These are phyloP conservation scores for Geranium incanum DNA, from an alignment of 441 rosid genomes.

Conservation along the genomic window DNA sequence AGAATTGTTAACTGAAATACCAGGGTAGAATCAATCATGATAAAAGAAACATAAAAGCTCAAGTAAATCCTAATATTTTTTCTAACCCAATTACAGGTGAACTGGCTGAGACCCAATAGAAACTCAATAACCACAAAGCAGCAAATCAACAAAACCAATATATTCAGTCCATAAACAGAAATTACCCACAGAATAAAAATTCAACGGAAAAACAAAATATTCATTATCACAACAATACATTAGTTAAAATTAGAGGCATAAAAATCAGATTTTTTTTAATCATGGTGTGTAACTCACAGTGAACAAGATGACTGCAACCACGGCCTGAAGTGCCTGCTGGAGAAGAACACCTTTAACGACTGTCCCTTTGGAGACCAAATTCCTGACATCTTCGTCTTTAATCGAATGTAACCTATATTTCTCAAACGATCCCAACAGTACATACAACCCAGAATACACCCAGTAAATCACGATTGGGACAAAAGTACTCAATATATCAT, in stretches of 20 bases:
- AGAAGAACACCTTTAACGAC: conserved; percentile 76
- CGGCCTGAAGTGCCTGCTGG: conserved; percentile 68
- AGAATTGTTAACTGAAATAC: neutral
- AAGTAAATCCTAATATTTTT: neutral
- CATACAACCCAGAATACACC: conserved; percentile 72
- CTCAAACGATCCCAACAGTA: conserved; percentile 42
- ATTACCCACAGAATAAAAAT: neutral
- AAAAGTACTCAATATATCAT: conserved; percentile 67
- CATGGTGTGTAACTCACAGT: conserved; percentile 29
- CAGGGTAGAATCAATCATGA: neutral
- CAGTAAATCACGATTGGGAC: conserved; percentile 65
- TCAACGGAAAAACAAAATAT: neutral
- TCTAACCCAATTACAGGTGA: neutral
- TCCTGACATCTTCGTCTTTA: conserved; percentile 68
- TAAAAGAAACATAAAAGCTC: neutral
- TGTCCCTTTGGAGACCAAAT: conserved; percentile 55
- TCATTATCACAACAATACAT: neutral
- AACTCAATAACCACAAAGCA: neutral
- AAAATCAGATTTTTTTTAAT: neutral
- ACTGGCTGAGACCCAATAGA: conserved; percentile 1
- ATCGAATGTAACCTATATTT: conserved; percentile 65
- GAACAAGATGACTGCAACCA: conserved; percentile 67
- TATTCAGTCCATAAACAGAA: neutral
- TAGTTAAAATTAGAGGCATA: neutral
- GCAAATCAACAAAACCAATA: neutral